Percentiles rank a stretch among this genome's conserved stretches.
Evolutionary conservation across 2,329 filamentous ascomycete genomes (phyloP).

Genomic region (Neonectria hederae): DNA sequence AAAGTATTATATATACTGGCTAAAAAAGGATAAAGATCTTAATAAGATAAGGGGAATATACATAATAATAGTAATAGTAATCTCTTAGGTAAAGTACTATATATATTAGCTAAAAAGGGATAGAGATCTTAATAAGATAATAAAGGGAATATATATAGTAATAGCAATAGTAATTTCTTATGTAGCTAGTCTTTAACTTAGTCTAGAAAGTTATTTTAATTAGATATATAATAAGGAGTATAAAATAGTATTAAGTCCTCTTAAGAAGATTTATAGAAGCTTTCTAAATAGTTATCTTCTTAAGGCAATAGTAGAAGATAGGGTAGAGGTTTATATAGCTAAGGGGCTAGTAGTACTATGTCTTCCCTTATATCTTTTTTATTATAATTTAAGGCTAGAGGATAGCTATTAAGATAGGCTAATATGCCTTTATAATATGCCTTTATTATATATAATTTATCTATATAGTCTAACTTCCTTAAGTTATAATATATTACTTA

Average conservation of each 20-base stretch:
- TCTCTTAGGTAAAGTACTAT: background rate
- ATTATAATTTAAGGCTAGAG: background rate
- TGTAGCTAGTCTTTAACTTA: background rate
- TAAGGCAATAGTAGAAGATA: background rate
- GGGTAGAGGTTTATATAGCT: background rate
- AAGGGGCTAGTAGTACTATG: background rate
- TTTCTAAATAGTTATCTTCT: background rate
- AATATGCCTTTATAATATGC: background rate
- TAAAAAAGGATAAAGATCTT: background rate
- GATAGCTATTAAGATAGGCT: background rate
- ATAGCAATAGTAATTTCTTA: background rate
- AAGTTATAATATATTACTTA: too few species aligned
- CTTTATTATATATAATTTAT: background rate
- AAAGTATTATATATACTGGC: background rate
- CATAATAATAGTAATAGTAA: background rate
- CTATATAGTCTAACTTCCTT: background rate
- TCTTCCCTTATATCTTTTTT: background rate
- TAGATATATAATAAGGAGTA: background rate
- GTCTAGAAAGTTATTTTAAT: background rate
- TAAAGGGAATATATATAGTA: background rate
- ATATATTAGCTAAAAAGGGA: background rate
- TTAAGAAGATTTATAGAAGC: background rate
- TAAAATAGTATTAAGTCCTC: background rate
- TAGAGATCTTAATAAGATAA: background rate
- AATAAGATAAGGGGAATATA: background rate